Percentiles rank a stretch among this genome's conserved stretches.
Conservation (phyloP, 2,329 filamentous ascomycete species). For the Karstenula rhodostoma region DNA sequence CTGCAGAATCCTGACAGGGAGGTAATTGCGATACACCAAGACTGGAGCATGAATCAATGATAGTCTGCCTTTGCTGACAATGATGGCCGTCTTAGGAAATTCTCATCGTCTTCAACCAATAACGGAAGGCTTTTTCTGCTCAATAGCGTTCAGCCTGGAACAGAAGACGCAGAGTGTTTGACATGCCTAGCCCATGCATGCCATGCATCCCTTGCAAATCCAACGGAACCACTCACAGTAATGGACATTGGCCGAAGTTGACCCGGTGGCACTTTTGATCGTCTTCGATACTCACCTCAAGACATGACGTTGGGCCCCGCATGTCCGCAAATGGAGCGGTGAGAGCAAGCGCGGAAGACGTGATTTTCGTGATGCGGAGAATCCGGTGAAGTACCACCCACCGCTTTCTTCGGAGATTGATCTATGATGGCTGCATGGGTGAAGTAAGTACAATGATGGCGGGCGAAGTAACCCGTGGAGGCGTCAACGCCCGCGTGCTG, state of each 20-base stretch:
- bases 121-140: background rate
- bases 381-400: background rate
- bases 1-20: background rate
- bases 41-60: background rate
- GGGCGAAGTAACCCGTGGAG: background rate
- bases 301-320: background rate
- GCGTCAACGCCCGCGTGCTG: background rate
- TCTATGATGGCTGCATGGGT: background rate
- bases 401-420: background rate
- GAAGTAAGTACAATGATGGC: background rate
- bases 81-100: background rate
- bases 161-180: background rate
- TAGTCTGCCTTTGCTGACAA: background rate
- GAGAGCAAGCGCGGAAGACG: background rate
- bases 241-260: background rate
- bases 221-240: background rate
- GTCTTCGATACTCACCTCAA: background rate
- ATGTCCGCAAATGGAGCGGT: background rate
- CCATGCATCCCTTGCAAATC: background rate
- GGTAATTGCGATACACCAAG: background rate
- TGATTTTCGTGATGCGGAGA: background rate
- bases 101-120: background rate
- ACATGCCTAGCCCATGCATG: background rate
- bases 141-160: background rate
- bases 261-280: background rate